Evolutionary conservation across 345 rosid genomes (phyloP).

Genomic region (Mallotus nudiflorus): DNA sequence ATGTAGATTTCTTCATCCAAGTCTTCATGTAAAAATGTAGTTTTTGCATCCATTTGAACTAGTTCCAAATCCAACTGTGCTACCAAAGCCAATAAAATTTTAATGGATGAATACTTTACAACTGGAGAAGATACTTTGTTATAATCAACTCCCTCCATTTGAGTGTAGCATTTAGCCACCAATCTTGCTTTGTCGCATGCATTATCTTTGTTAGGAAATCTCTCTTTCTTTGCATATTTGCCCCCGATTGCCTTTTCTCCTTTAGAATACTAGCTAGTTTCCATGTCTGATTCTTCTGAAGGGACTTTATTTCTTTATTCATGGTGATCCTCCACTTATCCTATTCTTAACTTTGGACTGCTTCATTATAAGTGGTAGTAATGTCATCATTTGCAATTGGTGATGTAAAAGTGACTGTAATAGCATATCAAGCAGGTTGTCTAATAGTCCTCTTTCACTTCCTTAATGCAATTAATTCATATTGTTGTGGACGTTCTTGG

Average conservation of each 20-base stretch:
- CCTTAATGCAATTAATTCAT: neutral
- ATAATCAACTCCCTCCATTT: neutral
- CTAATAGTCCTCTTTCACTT: neutral
- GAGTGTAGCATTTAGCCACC: neutral
- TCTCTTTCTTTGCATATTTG: slow-evolving; percentile 1
- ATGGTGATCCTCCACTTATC: neutral
- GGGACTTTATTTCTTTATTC: neutral
- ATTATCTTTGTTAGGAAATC: neutral
- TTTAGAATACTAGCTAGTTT: neutral
- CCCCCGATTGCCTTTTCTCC: neutral
- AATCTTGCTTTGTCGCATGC: neutral
- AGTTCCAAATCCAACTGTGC: neutral
- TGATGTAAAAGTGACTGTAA: neutral
- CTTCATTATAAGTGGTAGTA: neutral
- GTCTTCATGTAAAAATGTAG: neutral
- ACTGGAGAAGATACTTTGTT: neutral
- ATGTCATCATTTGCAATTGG: neutral
- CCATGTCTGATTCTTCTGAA: neutral
- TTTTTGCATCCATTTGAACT: neutral
- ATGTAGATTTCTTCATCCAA: neutral
- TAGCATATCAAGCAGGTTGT: neutral
- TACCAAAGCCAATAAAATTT: neutral
- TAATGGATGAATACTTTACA: neutral
- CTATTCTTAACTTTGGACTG: neutral
- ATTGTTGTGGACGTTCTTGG: neutral